Evolutionary conservation across 2,329 filamentous ascomycete species (phyloP).

Genomic region (Claviceps citrina): DNA sequence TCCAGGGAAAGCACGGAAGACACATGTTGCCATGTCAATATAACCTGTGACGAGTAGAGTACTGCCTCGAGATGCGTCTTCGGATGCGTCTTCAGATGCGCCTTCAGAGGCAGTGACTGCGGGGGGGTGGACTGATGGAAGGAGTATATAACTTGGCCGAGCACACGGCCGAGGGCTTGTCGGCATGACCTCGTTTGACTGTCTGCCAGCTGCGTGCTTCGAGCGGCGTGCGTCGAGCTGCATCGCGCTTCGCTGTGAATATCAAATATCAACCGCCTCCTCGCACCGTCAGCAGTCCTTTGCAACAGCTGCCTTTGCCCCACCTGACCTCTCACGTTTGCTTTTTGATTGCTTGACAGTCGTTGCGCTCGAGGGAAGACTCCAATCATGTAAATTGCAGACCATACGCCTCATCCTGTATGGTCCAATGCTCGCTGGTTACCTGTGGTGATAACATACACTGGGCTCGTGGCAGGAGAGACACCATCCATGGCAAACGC

Average conservation of each 20-base stretch:
- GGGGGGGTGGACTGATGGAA: not conserved
- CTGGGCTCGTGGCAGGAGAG: slow-evolving; percentile 34
- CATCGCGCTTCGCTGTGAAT: not conserved
- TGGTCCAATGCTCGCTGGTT: slow-evolving; percentile 32
- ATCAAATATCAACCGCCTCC: not conserved
- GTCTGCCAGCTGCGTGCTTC: not conserved
- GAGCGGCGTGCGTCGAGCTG: not conserved
- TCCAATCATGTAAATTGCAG: slow-evolving; percentile 13
- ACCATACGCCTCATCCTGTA: slow-evolving; percentile 21
- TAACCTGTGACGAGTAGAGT: not conserved
- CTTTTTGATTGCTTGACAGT: slow-evolving; percentile 1
- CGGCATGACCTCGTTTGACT: not conserved
- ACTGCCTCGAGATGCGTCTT: too few relatives aligned
- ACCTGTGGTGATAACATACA: slow-evolving; percentile 37
- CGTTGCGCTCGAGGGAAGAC: not conserved
- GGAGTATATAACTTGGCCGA: not conserved
- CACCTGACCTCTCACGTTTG: not conserved
- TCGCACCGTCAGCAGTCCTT: not conserved
- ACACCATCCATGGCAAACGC: slow-evolving; percentile 20
- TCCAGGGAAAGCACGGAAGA: slow-evolving; percentile 37
- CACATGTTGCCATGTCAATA: slow-evolving; percentile 27
- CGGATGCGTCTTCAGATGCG: too few relatives aligned
- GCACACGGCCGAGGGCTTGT: not conserved
- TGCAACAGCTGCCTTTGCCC: not conserved
- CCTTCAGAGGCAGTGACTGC: not conserved